These are phyloP conservation scores for Adansonia madagascariensis DNA, from an alignment of 441 rosid species.

Conservation along the genomic window DNA sequence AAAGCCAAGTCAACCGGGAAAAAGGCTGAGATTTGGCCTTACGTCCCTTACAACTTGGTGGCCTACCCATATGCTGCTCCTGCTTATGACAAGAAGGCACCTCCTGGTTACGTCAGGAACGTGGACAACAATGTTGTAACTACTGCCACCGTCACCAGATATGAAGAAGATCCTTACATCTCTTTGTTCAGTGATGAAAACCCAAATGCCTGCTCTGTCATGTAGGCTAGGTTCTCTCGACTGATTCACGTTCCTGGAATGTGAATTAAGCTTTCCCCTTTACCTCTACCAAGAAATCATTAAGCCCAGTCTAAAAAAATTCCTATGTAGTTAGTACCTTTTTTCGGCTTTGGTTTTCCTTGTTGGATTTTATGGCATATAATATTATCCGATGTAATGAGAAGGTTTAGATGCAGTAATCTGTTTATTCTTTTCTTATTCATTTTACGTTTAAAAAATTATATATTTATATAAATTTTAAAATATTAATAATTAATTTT, in stretches of 20 bases:
- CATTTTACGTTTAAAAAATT: no score
- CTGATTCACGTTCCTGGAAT: background rate
- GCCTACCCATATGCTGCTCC: slow-evolving; percentile 74
- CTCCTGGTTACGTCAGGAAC: slow-evolving; percentile 84
- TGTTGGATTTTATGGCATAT: background rate
- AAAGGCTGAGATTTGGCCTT: slow-evolving; percentile 94
- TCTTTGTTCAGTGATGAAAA: slow-evolving; percentile 90
- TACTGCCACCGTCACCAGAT: slow-evolving; percentile 43
- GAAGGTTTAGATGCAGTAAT: background rate
- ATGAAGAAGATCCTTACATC: slow-evolving; percentile 62
- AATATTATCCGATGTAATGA: background rate
- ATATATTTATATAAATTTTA: no score
- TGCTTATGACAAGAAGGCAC: slow-evolving; percentile 91
- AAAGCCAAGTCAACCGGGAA: slow-evolving; percentile 89
- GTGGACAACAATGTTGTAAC: slow-evolving; percentile 44
- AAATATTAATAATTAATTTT: no score
- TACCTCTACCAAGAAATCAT: background rate
- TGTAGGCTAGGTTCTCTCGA: slow-evolving; percentile 41
- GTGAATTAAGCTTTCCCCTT: background rate
- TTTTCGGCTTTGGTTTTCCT: background rate
- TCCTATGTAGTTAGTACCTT: background rate
- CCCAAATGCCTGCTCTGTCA: slow-evolving; percentile 87
- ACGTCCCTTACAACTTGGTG: slow-evolving; percentile 82
- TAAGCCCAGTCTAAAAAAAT: slow-evolving; percentile 22
- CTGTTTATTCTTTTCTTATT: no score